Conservation (phyloP, 1,139 yeast genomes). For the Blastobotrys illinoisensis region DNA sequence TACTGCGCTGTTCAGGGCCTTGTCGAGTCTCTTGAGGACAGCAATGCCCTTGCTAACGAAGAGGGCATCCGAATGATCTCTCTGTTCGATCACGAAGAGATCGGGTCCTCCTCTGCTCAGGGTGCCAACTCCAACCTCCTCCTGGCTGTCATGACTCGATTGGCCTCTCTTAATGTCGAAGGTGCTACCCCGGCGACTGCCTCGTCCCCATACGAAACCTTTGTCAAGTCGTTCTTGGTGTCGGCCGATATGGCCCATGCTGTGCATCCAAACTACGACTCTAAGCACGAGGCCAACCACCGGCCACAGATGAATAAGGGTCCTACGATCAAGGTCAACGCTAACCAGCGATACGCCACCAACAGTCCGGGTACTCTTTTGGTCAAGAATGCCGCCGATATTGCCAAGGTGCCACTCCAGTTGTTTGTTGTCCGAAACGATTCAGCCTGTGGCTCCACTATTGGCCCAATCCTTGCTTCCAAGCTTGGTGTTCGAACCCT, state of each 20-base stretch:
- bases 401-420: conserved; percentile 47
- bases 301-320: conserved; percentile 81
- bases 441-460: conserved; percentile 93
- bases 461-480: conserved; percentile 89
- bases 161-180: conserved; percentile 46
- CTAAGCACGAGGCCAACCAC: conserved; percentile 69
- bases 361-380: conserved; percentile 85
- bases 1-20: conserved; percentile 72
- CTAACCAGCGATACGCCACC: conserved; percentile 92
- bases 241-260: conserved; percentile 98
- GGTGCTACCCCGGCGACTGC: conserved; percentile 29
- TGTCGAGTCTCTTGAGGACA: conserved; percentile 43
- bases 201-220: conserved; percentile 48
- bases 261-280: conserved; percentile 84
- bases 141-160: conserved; percentile 67
- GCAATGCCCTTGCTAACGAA: conserved; percentile 39
- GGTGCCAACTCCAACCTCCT: conserved; percentile 93
- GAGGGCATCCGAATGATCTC: conserved; percentile 65
- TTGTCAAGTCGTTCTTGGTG: conserved; percentile 78
- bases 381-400: conserved; percentile 64
- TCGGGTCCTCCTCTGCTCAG: conserved; percentile 90
- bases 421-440: conserved; percentile 87
- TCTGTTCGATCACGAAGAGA: conserved; percentile 90
- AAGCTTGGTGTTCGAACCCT: conserved; percentile 84
- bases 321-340: conserved; percentile 89